Conservation (phyloP, 2,329 filamentous ascomycete species). For the Fusarium nanum region DNA sequence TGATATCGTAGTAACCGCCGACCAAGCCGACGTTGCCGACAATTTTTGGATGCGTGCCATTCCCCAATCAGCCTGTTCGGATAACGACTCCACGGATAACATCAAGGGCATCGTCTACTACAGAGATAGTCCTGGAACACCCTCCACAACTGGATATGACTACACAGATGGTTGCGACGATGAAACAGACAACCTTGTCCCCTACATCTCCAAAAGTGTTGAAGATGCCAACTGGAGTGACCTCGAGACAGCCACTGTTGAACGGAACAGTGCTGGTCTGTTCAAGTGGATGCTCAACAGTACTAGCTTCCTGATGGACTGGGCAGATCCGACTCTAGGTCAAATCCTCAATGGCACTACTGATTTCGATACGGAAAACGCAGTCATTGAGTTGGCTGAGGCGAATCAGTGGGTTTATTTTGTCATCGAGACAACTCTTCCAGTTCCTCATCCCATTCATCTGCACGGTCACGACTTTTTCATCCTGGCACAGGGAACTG, state of each 20-base stretch:
- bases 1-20: conserved; percentile 59
- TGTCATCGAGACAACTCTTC: conserved; percentile 41
- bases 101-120: conserved; percentile 64
- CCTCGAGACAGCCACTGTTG: conserved; percentile 11
- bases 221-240: conserved; percentile 41
- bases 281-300: conserved; percentile 26
- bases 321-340: conserved; percentile 8
- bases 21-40: conserved; percentile 47
- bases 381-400: conserved; percentile 46
- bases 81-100: conserved; percentile 54
- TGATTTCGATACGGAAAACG: conserved; percentile 6
- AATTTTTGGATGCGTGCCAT: conserved; percentile 64
- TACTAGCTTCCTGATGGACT: conserved; percentile 15
- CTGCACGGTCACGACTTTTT: conserved; percentile 54
- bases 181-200: conserved; percentile 51
- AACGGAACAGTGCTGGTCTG: conserved; percentile 3
- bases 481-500: conserved; percentile 42
- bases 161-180: conserved; percentile 50
- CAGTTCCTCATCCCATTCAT: conserved; percentile 51
- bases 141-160: conserved; percentile 20
- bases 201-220: conserved; percentile 51
- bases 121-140: conserved; percentile 38
- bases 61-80: conserved; percentile 56
- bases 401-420: conserved; percentile 49
- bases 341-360: conserved; percentile 8